A percentile compares a stretch with the other conserved stretches of the same genome.
Conservation (phyloP, 805 yeast genomes). For the Wickerhamiella kazuoi region DNA sequence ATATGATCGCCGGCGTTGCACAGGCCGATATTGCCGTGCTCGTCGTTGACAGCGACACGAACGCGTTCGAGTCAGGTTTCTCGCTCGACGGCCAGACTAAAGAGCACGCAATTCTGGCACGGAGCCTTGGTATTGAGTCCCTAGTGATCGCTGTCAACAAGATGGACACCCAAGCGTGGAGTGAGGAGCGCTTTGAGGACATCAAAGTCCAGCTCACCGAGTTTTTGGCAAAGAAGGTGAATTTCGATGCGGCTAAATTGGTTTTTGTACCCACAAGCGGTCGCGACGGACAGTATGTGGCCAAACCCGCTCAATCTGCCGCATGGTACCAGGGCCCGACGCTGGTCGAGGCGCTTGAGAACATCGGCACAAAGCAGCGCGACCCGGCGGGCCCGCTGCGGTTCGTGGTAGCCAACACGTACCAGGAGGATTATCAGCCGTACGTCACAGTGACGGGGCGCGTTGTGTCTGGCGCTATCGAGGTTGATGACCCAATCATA, state of each 20-base stretch:
- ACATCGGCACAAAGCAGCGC: slow-evolving; percentile 13
- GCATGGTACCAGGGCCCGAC: slow-evolving; percentile 34
- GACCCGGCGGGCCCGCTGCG: slow-evolving; percentile 23
- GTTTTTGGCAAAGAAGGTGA: slow-evolving; percentile 35
- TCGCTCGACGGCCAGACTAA: slow-evolving; percentile 55
- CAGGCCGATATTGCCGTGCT: slow-evolving; percentile 63
- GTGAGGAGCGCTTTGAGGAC: slow-evolving; percentile 31
- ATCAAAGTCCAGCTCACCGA: slow-evolving; percentile 33
- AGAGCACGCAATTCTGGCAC: slow-evolving; percentile 57
- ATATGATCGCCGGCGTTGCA: slow-evolving; percentile 67
- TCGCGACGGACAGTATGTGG: slow-evolving; percentile 47
- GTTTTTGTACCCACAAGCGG: slow-evolving; percentile 55
- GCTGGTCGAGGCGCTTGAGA: slow-evolving; percentile 23
- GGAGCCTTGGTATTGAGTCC: slow-evolving; percentile 44
- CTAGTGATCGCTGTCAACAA: slow-evolving; percentile 53
- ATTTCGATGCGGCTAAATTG: slow-evolving; percentile 27
- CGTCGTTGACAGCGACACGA: slow-evolving; percentile 46
- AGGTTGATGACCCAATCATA: slow-evolving; percentile 48
- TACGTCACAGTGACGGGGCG: slow-evolving; percentile 45
- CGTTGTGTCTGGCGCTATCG: slow-evolving; percentile 47
- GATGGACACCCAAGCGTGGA: slow-evolving; percentile 47
- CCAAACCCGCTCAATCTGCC: slow-evolving; percentile 21
- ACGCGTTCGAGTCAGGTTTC: slow-evolving; percentile 59
- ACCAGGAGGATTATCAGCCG: slow-evolving; percentile 30
- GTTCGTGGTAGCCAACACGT: slow-evolving; percentile 47